Base-by-base conservation (phyloP, 768 basidiomycete genomes). In the Hypsizygus marmoreus region DNA sequence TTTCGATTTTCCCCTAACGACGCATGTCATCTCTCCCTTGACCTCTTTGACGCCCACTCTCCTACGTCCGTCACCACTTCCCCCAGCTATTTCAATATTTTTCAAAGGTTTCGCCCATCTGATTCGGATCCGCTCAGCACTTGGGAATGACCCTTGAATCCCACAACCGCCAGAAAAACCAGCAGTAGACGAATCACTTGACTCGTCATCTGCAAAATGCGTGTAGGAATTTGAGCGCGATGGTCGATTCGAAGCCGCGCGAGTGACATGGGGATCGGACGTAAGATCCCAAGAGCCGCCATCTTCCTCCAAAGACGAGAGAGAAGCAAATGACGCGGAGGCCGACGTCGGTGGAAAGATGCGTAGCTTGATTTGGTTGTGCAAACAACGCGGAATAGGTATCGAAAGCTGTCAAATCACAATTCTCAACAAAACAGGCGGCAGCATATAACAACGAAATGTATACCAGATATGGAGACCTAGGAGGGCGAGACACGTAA, bases 161-260 rank as follows among this genome's bases (percentile, higher is more conserved):
- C 79, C 76, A 46, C 80, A 84, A 1, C 79, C 82, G 32, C 85
- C 82, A 13, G 80, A 67, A 48, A 79, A 73, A 2, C 77, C 77
- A 6, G 72, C 69, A 24, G 62, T 76, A 26, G 63, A 83, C 1
- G 86, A 84, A 58, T 90, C 88, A 30, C 85, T 86, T 3, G 86
- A 86, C 58, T 91, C 88, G 53, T 90, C 89, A 52, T 91, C 88
- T 0, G 88, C 88, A 57, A 89, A 82, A 56, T 86, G 76, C 31
- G 74, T 81, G 55, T 83, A 83, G 5, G 86, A 84, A 40, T 74
- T 74, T 1, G 79, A 65, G 25, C 84, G 78, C 10, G 79, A 74
- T 13, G 72, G 64, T 20, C 80, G 77, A 22, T 68, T 59, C 0
- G 76, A 67, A 5, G 70, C 47, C 22, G 60, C 70, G 25, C 85